phyloP scores from a whole-genome alignment of 129 eudicot species.

The Escallonia herrerae region DNA sequence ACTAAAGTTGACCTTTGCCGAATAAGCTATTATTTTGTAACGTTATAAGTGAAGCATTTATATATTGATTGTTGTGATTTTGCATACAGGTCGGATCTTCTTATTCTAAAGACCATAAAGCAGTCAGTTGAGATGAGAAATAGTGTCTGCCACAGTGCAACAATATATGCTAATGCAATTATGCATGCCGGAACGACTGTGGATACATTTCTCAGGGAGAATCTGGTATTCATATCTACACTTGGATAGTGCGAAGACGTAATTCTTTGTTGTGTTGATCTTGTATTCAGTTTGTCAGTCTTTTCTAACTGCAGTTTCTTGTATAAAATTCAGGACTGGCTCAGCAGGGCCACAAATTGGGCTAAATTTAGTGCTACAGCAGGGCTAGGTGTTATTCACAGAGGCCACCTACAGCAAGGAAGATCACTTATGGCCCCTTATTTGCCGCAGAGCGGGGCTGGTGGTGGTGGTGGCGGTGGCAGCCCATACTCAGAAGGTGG shows the following conservation, averaged over 20 bases:
- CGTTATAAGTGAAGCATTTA: not conserved
- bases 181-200: slow-evolving; percentile 99
- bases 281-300: not conserved
- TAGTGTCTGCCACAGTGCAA: slow-evolving; percentile 99
- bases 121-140: slow-evolving; percentile 98
- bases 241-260: not conserved
- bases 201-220: slow-evolving; percentile 92
- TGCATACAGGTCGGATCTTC: slow-evolving; percentile 78
- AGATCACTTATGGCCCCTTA: slow-evolving; percentile 98
- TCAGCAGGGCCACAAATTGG: slow-evolving; percentile 98
- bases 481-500: slow-evolving; percentile 99
- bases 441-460: slow-evolving; percentile 88
- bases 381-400: slow-evolving; percentile 88
- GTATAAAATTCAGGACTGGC: slow-evolving; percentile 69
- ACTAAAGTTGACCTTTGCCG: too few relatives aligned
- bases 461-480: slow-evolving; percentile 90
- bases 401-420: slow-evolving; percentile 95
- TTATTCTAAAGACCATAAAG: slow-evolving; percentile 88
- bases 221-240: slow-evolving; percentile 48
- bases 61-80: not conserved
- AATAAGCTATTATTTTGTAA: too few relatives aligned
- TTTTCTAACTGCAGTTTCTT: not conserved
- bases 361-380: slow-evolving; percentile 98
- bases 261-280: not conserved
- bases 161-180: slow-evolving; percentile 90